Percentiles rank a stretch among this genome's conserved stretches.
Evolutionary conservation across 1,284 basidiomycete genomes (phyloP).

Genomic region (Tilletia walkeri): DNA sequence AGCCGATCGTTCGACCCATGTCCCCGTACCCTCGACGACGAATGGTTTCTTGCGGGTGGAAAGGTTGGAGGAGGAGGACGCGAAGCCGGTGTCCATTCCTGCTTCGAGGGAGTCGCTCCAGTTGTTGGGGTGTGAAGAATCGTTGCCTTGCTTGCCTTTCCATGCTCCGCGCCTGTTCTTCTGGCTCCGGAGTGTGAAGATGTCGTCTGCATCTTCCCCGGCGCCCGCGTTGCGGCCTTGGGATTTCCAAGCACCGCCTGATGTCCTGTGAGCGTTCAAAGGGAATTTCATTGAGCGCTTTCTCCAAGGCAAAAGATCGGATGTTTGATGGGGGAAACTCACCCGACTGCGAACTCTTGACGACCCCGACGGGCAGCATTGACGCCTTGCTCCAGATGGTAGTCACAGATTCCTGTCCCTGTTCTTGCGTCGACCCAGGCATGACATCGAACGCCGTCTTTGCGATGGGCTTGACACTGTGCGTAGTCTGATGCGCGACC

Average conservation of each 20-base stretch:
- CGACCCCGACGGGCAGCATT: conserved; percentile 69
- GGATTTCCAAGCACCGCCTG: conserved; percentile 4
- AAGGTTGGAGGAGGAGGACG: not conserved
- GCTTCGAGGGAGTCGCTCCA: not conserved
- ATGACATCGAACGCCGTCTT: conserved; percentile 76
- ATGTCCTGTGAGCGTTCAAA: not conserved
- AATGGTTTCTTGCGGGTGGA: not conserved
- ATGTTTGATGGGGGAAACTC: conserved; percentile 21
- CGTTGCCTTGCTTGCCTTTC: conserved; percentile 1
- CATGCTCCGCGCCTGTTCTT: not conserved
- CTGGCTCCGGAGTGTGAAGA: conserved; percentile 17
- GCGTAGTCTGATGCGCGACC: conserved; percentile 83
- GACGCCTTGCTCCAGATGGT: conserved; percentile 78
- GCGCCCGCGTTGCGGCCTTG: not conserved
- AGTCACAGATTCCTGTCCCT: conserved; percentile 68
- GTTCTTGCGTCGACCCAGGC: conserved; percentile 58
- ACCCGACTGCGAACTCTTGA: conserved; percentile 69
- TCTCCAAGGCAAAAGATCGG: too few relatives aligned
- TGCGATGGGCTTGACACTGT: conserved; percentile 68
- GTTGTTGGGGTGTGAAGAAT: not conserved
- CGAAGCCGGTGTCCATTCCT: not conserved
- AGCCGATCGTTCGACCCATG: not conserved
- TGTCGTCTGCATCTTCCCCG: conserved; percentile 9
- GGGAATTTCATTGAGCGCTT: not conserved
- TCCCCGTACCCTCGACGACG: conserved; percentile 8